These are phyloP conservation scores for Sphenostylis stenocarpa DNA, from an alignment of 306 rosid genomes.

Conservation along the genomic window DNA sequence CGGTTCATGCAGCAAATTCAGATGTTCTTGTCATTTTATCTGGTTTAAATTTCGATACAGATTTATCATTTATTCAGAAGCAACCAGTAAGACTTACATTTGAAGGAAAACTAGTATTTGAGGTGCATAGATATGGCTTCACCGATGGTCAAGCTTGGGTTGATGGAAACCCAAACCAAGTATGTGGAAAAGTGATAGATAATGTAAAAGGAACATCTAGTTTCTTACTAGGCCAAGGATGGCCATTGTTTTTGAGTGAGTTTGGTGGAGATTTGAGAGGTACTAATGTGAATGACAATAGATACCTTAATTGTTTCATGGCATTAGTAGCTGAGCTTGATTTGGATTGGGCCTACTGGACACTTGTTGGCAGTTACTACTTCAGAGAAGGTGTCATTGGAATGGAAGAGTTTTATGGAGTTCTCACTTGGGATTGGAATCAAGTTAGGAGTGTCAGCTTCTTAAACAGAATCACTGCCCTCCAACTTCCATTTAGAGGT, in stretches of 20 bases:
- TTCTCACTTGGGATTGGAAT: conserved; percentile 61
- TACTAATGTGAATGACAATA: conserved; percentile 71
- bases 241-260: conserved; percentile 82
- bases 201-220: conserved; percentile 50
- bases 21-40: conserved; percentile 76
- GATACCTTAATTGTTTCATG: conserved; percentile 66
- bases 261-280: conserved; percentile 83
- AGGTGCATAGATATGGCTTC: conserved; percentile 79
- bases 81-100: conserved; percentile 57
- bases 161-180: conserved; percentile 70
- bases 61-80: conserved; percentile 59
- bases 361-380: conserved; percentile 83
- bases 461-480: conserved; percentile 50
- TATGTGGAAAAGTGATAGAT: conserved; percentile 55
- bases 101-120: conserved; percentile 62
- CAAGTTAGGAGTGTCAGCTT: conserved; percentile 52
- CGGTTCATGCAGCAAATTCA: conserved; percentile 76
- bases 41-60: conserved; percentile 68
- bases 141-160: conserved; percentile 71
- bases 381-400: conserved; percentile 69
- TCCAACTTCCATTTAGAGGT: conserved; percentile 87
- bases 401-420: conserved; percentile 71
- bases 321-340: conserved; percentile 70
- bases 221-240: conserved; percentile 62
- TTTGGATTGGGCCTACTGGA: conserved; percentile 82